phyloP scores from a whole-genome alignment of 1,139 yeast genomes.

The Debaryomyces coudertii region DNA sequence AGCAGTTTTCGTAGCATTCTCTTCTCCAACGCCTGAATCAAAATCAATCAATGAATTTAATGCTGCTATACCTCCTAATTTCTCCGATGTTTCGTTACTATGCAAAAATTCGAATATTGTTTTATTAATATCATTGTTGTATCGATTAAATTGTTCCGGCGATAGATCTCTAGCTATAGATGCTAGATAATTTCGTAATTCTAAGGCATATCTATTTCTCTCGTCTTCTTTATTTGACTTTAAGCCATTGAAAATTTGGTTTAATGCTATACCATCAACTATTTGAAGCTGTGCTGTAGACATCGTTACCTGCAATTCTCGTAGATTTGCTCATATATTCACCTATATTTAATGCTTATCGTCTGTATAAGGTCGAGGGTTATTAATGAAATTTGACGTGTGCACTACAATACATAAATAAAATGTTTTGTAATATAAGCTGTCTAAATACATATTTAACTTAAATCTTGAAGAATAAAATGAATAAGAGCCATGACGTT shows the following conservation, averaged over 20 bases:
- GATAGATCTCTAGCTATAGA: constrained; percentile 75
- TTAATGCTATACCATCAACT: constrained; percentile 55
- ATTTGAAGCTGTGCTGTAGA: constrained; percentile 40
- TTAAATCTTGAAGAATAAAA: not conserved
- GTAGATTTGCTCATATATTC: not conserved
- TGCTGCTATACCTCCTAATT: constrained; percentile 90
- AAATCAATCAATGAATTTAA: constrained; percentile 84
- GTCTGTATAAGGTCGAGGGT: not conserved
- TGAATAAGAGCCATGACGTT: constrained; percentile 13
- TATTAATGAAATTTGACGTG: not conserved
- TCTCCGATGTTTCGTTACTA: constrained; percentile 69
- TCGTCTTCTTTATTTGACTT: constrained; percentile 55
- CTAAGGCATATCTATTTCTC: constrained; percentile 62
- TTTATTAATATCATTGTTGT: constrained; percentile 85
- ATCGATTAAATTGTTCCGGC: constrained; percentile 76
- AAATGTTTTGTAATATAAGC: constrained; percentile 3
- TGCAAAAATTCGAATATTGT: constrained; percentile 84
- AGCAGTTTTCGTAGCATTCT: constrained; percentile 86
- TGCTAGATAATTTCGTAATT: constrained; percentile 66
- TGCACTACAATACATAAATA: constrained; percentile 3
- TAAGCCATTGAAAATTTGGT: constrained; percentile 57
- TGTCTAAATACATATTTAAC: constrained; percentile 5
- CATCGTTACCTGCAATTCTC: constrained; percentile 18
- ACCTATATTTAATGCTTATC: not conserved
- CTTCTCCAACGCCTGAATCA: constrained; percentile 67